These are phyloP conservation scores for Vaccinium corymbosum DNA, from an alignment of 148 eudicot species.

Conservation along the genomic window DNA sequence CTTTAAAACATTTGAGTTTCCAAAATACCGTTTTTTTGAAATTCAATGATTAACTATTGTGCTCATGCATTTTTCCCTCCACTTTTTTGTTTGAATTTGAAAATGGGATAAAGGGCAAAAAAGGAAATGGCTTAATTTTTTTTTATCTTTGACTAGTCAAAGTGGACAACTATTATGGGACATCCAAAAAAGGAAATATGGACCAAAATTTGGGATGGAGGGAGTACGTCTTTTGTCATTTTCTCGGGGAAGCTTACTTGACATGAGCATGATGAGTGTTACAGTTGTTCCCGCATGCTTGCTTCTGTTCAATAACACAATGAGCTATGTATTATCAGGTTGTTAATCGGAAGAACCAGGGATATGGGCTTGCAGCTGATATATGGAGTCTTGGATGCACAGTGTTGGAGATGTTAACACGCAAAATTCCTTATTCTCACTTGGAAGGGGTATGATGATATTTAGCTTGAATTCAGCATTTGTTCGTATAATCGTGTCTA, in stretches of 20 bases:
- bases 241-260: not conserved
- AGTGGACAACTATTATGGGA: no score
- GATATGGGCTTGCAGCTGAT: conserved; percentile 89
- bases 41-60: no score
- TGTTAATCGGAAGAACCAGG: conserved; percentile 45
- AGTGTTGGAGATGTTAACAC: conserved; percentile 81
- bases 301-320: not conserved
- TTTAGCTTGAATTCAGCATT: conserved; percentile 4
- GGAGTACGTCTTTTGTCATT: not conserved
- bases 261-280: not conserved
- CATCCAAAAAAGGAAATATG: no score
- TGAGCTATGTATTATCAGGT: conserved; percentile 42
- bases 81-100: no score
- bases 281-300: not conserved
- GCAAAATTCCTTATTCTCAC: conserved; percentile 64
- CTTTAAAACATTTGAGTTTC: no score
- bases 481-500: not conserved
- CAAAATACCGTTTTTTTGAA: no score
- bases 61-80: no score
- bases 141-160: no score
- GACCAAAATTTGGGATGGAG: no score
- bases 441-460: conserved; percentile 55
- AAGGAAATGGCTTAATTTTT: no score
- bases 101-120: no score
- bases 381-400: conserved; percentile 98